Base-by-base conservation (phyloP, 768 basidiomycete species). In the Suillus occidentalis region DNA sequence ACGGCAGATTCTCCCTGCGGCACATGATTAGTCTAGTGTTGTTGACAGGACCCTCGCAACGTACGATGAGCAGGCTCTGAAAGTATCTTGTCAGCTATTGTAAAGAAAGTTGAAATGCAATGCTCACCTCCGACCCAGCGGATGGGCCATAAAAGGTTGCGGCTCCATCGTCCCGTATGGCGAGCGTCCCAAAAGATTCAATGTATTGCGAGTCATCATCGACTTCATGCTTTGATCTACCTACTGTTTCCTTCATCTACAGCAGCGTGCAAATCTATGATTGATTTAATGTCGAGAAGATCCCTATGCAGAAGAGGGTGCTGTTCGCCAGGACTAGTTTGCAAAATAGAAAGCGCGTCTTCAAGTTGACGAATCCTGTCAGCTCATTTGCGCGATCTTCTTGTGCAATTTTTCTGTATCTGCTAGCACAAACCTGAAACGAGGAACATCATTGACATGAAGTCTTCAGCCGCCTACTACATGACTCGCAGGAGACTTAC, bases 141-240 rank as follows among this genome's bases (percentile, higher is more conserved):
- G 88, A 88, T n/a, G 86, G 81, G 22, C 89, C 89, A 70, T 88
- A 90, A 67, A 90, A 90, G 4, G 87, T 89, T 4, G 87, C 83
- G 5, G 85, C 87, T 22, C 89, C 89, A 67, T 89, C 88, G 50
- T 89, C 87, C 36, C 86, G 80, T 65, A 90, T 84, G 0, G 89
- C 89, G 20, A 90, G 70, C 0, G 89, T 90, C 10, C 89, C 89
- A 71, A 90, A 89, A 14, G 87, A 81, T 69, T 90, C 89, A 45
- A 90, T 85, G 58, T 84, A 83, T n/a, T 84, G 81, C 6, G 81
- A 81, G 2, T 81, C 80, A 13, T 83, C 82, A 39, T 77, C 71
- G 1, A 45, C 63, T 14, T 50, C 64, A 10, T 72, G 71, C 12
- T 77, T 78, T 37, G 77, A 75, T 34, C 31, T 76, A 47, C 37